These are phyloP conservation scores for Coprinopsis sp. DNA, from an alignment of 768 basidiomycete species.

Conservation along the genomic window DNA sequence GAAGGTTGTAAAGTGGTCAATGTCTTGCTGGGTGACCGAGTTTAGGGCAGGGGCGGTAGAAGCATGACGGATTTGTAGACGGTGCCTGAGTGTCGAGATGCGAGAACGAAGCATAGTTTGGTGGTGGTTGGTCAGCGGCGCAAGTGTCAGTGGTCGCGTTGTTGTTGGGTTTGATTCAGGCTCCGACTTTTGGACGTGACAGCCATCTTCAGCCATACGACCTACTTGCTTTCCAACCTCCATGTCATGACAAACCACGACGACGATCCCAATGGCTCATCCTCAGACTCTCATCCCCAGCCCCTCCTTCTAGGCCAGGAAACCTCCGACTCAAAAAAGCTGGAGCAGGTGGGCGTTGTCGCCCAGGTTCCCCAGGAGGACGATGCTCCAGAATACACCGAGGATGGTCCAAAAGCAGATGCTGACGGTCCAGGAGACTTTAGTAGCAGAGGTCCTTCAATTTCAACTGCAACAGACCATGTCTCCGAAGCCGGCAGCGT, in stretches of 20 bases:
- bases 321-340: conserved; percentile 15
- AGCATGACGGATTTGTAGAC: conserved; percentile 12
- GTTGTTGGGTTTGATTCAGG: too few species aligned
- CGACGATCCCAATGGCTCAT: conserved; percentile 25
- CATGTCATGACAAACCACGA: conserved; percentile 6
- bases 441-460: conserved; percentile 29
- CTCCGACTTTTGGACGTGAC: too few species aligned
- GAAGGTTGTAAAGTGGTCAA: conserved; percentile 63
- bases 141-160: background rate
- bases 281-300: conserved; percentile 33
- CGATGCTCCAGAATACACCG: conserved; percentile 22
- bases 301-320: conserved; percentile 33
- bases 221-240: conserved; percentile 1
- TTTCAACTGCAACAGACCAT: conserved; percentile 34
- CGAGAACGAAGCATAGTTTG: conserved; percentile 13
- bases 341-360: conserved; percentile 20
- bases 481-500: conserved; percentile 49
- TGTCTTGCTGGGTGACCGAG: conserved; percentile 51
- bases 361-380: conserved; percentile 14
- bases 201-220: background rate
- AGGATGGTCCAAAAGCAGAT: conserved; percentile 18
- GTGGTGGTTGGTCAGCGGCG: background rate
- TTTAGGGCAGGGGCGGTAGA: conserved; percentile 30
- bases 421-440: conserved; percentile 21
- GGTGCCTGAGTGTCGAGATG: conserved; percentile 16